These are phyloP conservation scores for Xylaria flabelliformis DNA, from an alignment of 495 filamentous ascomycete genomes.

Conservation along the genomic window DNA sequence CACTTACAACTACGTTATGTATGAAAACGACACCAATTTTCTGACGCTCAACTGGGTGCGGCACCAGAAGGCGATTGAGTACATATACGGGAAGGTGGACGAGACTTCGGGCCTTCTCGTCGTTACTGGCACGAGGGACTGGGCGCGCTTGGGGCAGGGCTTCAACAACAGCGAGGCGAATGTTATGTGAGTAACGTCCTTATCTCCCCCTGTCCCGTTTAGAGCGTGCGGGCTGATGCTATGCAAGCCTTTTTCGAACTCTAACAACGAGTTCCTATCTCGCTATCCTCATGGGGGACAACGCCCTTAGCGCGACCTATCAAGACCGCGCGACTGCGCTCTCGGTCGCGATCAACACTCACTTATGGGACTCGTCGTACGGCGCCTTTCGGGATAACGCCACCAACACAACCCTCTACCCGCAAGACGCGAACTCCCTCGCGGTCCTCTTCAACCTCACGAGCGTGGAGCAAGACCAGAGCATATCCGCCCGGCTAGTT, in stretches of 20 bases:
- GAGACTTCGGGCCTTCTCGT: constrained; percentile 56
- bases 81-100: constrained; percentile 60
- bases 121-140: constrained; percentile 17
- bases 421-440: constrained; percentile 62
- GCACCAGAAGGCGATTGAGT: constrained; percentile 62
- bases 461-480: constrained; percentile 34
- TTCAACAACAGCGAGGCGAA: constrained; percentile 21
- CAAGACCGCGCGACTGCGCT: too few species aligned
- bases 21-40: constrained; percentile 39
- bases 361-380: constrained; percentile 55
- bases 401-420: constrained; percentile 50
- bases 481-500: constrained; percentile 54
- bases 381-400: constrained; percentile 65
- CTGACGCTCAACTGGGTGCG: constrained; percentile 56
- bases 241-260: too few species aligned
- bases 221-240: too few species aligned
- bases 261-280: too few species aligned
- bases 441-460: constrained; percentile 50
- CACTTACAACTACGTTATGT: too few species aligned
- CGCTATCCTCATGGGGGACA: too few species aligned
- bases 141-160: constrained; percentile 15
- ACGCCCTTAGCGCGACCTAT: too few species aligned
- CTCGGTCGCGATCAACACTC: too few species aligned
- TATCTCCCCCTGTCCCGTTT: too few species aligned
- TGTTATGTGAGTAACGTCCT: constrained; percentile 28